These are phyloP conservation scores for Epicoccum nigrum DNA, from an alignment of 2,329 filamentous ascomycete species.

Conservation along the genomic window DNA sequence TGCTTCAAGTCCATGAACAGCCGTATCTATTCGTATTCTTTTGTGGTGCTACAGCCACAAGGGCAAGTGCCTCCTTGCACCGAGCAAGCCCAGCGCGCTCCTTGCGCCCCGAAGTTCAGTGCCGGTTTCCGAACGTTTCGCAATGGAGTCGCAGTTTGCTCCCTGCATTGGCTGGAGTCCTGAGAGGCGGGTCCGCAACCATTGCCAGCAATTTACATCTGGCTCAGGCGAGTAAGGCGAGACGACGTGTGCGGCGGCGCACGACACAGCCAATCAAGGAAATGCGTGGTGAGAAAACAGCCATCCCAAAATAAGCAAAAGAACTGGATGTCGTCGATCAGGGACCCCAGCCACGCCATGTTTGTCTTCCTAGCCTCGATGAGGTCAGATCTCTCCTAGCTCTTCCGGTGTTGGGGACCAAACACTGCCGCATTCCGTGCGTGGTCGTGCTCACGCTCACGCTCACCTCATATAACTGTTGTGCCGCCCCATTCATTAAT, in stretches of 20 bases:
- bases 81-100: conserved; percentile 8
- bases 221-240: conserved; percentile 4
- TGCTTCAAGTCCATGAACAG: conserved; percentile 6
- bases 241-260: not conserved
- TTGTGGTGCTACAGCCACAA: conserved; percentile 8
- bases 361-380: conserved; percentile 12
- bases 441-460: conserved; percentile 9
- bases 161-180: conserved; percentile 2
- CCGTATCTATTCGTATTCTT: conserved; percentile 9
- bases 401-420: conserved; percentile 16
- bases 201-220: not conserved
- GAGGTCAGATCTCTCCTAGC: conserved; percentile 21
- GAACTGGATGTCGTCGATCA: conserved; percentile 15
- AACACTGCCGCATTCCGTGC: conserved; percentile 16
- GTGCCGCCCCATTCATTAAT: conserved; percentile 1
- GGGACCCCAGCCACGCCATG: conserved; percentile 16
- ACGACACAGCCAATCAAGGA: conserved; percentile 3
- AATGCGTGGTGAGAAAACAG: conserved; percentile 8
- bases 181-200: not conserved
- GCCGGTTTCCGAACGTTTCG: conserved; percentile 16
- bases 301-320: conserved; percentile 7
- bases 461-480: conserved; percentile 14
- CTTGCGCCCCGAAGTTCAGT: conserved; percentile 3
- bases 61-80: not conserved
- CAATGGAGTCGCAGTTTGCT: conserved; percentile 11